Evolutionary conservation across 371 early-diverging fungal genomes (phyloP).

Genomic region (Mortierella sp.): DNA sequence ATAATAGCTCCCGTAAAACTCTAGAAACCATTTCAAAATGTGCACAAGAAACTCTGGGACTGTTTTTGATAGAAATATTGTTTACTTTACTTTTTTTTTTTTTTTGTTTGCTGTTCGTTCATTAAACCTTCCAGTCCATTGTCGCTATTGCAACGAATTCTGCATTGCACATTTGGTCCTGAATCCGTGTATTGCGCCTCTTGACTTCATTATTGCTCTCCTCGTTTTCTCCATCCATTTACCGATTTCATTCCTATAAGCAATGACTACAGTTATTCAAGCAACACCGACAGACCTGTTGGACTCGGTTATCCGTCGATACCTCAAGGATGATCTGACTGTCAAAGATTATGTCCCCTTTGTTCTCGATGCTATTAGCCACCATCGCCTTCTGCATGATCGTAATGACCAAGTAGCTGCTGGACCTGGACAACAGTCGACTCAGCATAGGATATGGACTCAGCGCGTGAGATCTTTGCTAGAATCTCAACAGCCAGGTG

Average conservation of each 20-base stretch:
- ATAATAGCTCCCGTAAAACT: too few species aligned
- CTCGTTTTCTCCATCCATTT: not conserved
- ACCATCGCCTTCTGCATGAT: constrained; percentile 61
- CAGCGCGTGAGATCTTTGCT: constrained; percentile 68
- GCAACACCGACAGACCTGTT: constrained; percentile 45
- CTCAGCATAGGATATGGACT: constrained; percentile 66
- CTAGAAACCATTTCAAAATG: too few species aligned
- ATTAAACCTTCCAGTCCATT: not conserved
- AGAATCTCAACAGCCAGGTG: constrained; percentile 65
- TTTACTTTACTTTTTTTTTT: constrained; percentile 4
- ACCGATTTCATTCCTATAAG: not conserved
- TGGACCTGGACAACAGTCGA: constrained; percentile 22
- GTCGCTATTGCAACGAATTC: too few species aligned
- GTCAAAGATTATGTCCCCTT: constrained; percentile 58
- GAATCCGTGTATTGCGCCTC: not conserved
- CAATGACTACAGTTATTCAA: constrained; percentile 38
- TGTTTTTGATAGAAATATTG: not conserved
- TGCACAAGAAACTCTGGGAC: not conserved
- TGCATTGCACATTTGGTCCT: not conserved
- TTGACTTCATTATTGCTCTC: not conserved
- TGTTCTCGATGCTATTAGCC: constrained; percentile 61
- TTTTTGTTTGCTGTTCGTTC: not conserved
- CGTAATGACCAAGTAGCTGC: constrained; percentile 17
- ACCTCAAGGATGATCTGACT: constrained; percentile 48
- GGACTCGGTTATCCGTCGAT: constrained; percentile 46